Percentiles rank a stretch among this genome's conserved stretches.
These are phyloP conservation scores for Lecanicillium sp. DNA, from an alignment of 2,329 filamentous ascomycete species.

Conservation along the genomic window DNA sequence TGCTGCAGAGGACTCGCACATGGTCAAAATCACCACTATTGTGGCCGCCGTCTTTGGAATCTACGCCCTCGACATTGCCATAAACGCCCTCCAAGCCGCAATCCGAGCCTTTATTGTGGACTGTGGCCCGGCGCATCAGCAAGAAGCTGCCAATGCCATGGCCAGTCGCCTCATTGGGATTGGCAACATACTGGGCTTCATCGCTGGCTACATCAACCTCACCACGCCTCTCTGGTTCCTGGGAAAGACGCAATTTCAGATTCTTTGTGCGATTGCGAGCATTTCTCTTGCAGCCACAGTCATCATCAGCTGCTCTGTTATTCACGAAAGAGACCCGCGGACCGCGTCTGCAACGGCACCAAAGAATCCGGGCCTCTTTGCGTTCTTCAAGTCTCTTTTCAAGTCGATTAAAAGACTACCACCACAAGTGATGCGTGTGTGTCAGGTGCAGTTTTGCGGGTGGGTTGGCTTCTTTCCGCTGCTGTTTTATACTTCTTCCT, in stretches of 20 bases:
- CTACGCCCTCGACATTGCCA: conserved; percentile 86
- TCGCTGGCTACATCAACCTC: conserved; percentile 78
- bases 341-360: conserved; percentile 55
- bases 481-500: conserved; percentile 90
- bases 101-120: conserved; percentile 92
- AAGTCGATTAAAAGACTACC: conserved; percentile 71
- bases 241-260: conserved; percentile 85
- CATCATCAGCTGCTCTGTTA: conserved; percentile 56
- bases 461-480: conserved; percentile 97
- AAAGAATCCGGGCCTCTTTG: conserved; percentile 56
- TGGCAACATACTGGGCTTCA: conserved; percentile 84
- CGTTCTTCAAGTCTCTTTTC: conserved; percentile 74
- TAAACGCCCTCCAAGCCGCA: conserved; percentile 93
- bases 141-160: conserved; percentile 92
- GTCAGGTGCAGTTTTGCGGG: conserved; percentile 72
- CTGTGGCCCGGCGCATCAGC: conserved; percentile 84
- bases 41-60: conserved; percentile 76
- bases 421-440: conserved; percentile 74
- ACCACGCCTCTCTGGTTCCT: conserved; percentile 69
- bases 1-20: conserved; percentile 53
- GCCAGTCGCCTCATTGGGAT: conserved; percentile 78
- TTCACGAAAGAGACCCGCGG: conserved; percentile 74
- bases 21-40: conserved; percentile 60
- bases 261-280: conserved; percentile 78
- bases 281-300: conserved; percentile 64